Conservation (phyloP, 495 filamentous ascomycete genomes). For the Platismatia glauca region DNA sequence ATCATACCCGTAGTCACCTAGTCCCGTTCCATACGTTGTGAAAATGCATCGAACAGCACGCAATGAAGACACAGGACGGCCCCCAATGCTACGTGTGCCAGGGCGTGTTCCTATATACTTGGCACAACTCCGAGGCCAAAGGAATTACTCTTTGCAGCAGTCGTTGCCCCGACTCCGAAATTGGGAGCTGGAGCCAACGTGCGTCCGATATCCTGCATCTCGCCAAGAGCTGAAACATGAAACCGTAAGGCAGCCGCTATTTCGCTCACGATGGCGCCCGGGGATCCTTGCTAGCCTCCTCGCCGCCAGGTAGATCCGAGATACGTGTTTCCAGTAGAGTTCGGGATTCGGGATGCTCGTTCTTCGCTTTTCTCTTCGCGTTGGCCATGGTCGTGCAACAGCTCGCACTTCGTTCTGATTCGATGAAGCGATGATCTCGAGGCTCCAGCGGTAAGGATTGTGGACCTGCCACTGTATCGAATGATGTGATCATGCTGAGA, state of each 20-base stretch:
- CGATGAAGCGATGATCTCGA: neutral
- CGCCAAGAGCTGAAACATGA: neutral
- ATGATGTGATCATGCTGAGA: neutral
- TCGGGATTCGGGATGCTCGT: too few species aligned
- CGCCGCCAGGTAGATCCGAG: too few species aligned
- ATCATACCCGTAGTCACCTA: neutral
- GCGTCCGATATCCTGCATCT: neutral
- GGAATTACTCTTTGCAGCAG: neutral
- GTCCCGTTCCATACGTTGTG: too few species aligned
- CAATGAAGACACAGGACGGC: too few species aligned
- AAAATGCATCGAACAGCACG: too few species aligned
- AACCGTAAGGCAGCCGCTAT: neutral
- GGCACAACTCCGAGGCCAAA: neutral
- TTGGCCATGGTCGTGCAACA: too few species aligned
- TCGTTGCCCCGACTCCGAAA: neutral
- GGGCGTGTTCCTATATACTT: neutral
- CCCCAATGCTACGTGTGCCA: too few species aligned
- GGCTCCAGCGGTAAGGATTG: neutral
- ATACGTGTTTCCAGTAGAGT: neutral
- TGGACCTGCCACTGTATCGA: neutral
- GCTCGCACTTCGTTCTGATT: too few species aligned
- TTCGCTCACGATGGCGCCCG: neutral
- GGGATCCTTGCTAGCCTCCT: neutral
- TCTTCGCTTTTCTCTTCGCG: neutral
- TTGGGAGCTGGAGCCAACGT: neutral